Percentiles rank a stretch among this genome's conserved stretches.
Conservation (phyloP, 2,329 filamentous ascomycete species). For the Zopfia rhizophila region DNA sequence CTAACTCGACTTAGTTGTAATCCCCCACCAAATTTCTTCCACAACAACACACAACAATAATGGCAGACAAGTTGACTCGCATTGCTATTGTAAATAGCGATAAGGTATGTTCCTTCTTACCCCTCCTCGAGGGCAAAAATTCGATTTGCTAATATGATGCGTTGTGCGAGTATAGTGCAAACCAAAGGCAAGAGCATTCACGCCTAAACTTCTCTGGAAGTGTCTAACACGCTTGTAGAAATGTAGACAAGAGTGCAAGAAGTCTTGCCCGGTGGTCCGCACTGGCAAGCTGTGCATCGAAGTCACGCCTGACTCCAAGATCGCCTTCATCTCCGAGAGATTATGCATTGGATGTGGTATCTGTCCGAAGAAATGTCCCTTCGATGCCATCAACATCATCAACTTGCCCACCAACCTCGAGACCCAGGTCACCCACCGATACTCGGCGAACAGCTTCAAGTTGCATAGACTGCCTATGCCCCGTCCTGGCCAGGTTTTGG, state of each 20-base stretch:
- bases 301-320: conserved; percentile 86
- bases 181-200: conserved; percentile 72
- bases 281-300: conserved; percentile 98
- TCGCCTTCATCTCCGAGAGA: conserved; percentile 97
- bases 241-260: conserved; percentile 99
- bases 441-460: conserved; percentile 99
- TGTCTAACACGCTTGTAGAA: conserved; percentile 68
- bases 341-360: conserved; percentile 99
- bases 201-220: conserved; percentile 16
- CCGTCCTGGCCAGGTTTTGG: conserved; percentile 91
- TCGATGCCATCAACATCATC: conserved; percentile 99
- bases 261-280: conserved; percentile 95
- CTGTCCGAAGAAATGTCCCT: conserved; percentile 99
- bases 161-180: conserved; percentile 75
- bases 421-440: conserved; percentile 96
- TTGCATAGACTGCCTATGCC: conserved; percentile 96
- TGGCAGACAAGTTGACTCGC: conserved; percentile 97
- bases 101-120: conserved; percentile 74
- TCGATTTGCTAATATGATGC: conserved; percentile 44
- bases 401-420: conserved; percentile 99
- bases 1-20: no score
- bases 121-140: conserved; percentile 50
- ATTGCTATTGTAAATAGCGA: conserved; percentile 99
- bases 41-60: no score
- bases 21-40: no score